phyloP scores from a whole-genome alignment of 1,284 basidiomycete species.

The Fistulinella staudtii region DNA sequence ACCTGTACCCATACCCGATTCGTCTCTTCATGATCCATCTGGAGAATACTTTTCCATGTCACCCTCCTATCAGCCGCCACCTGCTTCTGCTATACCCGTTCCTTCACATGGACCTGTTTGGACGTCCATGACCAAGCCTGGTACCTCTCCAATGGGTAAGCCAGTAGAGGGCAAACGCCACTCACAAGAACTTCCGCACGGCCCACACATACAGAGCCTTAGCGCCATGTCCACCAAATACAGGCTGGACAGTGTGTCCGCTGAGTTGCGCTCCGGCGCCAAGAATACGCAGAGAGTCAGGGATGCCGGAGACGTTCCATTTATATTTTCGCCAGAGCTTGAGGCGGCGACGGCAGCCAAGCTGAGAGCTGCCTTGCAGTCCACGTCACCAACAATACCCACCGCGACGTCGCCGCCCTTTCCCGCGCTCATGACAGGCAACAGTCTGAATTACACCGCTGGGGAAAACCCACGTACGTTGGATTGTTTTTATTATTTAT shows the following conservation, averaged over 20 bases:
- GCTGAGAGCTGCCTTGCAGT: constrained; percentile 26
- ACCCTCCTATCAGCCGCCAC: constrained; percentile 12
- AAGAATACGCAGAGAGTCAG: constrained; percentile 24
- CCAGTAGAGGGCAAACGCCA: constrained; percentile 11
- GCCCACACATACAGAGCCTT: constrained; percentile 21
- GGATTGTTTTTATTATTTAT: no score
- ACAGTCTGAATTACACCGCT: constrained; percentile 12
- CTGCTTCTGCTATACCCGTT: constrained; percentile 8
- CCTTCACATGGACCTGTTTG: constrained; percentile 20
- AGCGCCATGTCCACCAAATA: constrained; percentile 28
- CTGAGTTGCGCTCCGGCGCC: constrained; percentile 11
- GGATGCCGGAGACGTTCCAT: constrained; percentile 31
- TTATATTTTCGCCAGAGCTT: constrained; percentile 31
- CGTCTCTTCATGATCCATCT: constrained; percentile 12
- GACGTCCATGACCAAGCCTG: constrained; percentile 6
- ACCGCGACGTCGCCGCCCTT: constrained; percentile 5
- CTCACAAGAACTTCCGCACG: constrained; percentile 23
- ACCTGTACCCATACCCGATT: constrained; percentile 12
- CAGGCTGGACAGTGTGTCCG: constrained; percentile 13
- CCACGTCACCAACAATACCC: constrained; percentile 9
- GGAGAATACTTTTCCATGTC: constrained; percentile 16
- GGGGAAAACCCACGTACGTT: constrained; percentile 28
- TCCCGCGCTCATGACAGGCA: constrained; percentile 21
- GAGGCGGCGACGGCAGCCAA: constrained; percentile 30
- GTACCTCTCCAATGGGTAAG: constrained; percentile 5